Base-by-base conservation (phyloP, 306 rosid genomes). In the Corylus heterophylla region DNA sequence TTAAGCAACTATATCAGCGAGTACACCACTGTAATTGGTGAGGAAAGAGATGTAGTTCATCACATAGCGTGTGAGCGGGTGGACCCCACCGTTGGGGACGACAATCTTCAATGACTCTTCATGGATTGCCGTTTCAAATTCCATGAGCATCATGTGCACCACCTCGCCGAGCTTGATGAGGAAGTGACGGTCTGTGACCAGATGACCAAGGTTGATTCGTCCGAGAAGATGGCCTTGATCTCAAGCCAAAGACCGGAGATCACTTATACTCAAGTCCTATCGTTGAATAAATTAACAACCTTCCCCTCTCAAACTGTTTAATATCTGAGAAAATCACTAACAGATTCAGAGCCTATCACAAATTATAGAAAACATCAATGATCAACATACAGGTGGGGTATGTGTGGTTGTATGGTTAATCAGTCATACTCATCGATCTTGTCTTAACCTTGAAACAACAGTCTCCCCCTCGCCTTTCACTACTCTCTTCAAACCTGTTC, bases 1-100 rank as follows among this genome's bases (percentile, higher is more conserved):
- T 22, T 92, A 97, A n/a, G 84, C 82, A 47, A 94, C 69, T 10
- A 92, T 86, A 8, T 87, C 93, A 1, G 80, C 37, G 39, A 94
- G 88, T 3, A 78, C 37, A 20, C 79, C 90, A 31, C 81, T 56
- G 89, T 89, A 92, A 55, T 92, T 97, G 25, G 85, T 39, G 49
- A 94, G 93, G 69, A 94, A 79, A 1, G 86, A 17, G 25, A 91
- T 56, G 81, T 92, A 94, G 80, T 94, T 94, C 97, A 94, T 89
- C 3, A 88, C 98, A 81, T 94, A 94, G 31, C 98, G 98, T 7
- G 98, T 92, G n/a, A 94, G 90, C 0, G 97, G 98, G 79, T 89
- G 97, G 82, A 88, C 73, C 3, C 89, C 93, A 13, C 98, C 97
- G 12, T 90, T 85, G 0, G 93, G 93, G 2, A 91, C 87, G 0